Conservation (phyloP, 305 asterid genomes). For the Fraxinus baroniana region DNA sequence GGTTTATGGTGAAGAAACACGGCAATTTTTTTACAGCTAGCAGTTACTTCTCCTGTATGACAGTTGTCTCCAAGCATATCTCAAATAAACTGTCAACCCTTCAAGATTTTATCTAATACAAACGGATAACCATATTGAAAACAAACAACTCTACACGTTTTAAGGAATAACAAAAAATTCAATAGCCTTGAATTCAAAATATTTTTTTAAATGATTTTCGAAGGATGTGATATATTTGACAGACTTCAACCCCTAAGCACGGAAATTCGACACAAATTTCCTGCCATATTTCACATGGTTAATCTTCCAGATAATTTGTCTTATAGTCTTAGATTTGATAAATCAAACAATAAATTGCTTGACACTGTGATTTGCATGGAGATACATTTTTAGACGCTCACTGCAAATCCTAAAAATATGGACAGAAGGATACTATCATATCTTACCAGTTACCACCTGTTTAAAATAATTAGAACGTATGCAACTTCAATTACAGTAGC, state of each 20-base stretch:
- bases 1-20: not conserved
- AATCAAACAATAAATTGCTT: not conserved
- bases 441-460: not conserved
- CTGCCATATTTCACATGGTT: not conserved
- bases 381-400: not conserved
- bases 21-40: not conserved
- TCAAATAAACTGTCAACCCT: not conserved
- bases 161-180: not conserved
- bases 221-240: constrained; percentile 7
- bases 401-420: constrained; percentile 6
- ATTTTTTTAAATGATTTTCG: not conserved
- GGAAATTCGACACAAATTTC: not conserved
- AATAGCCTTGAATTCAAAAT: not conserved
- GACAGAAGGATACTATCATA: not conserved
- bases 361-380: constrained; percentile 3
- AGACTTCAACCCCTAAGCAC: not conserved
- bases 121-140: not conserved
- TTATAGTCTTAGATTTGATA: constrained; percentile 6
- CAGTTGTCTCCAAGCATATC: not conserved
- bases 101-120: not conserved
- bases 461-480: not conserved
- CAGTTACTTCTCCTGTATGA: constrained; percentile 4
- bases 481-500: constrained; percentile 4
- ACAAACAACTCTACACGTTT: not conserved
- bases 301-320: not conserved